These are phyloP conservation scores for Candida sphagnicola DNA, from an alignment of 805 yeast genomes.

Conservation along the genomic window DNA sequence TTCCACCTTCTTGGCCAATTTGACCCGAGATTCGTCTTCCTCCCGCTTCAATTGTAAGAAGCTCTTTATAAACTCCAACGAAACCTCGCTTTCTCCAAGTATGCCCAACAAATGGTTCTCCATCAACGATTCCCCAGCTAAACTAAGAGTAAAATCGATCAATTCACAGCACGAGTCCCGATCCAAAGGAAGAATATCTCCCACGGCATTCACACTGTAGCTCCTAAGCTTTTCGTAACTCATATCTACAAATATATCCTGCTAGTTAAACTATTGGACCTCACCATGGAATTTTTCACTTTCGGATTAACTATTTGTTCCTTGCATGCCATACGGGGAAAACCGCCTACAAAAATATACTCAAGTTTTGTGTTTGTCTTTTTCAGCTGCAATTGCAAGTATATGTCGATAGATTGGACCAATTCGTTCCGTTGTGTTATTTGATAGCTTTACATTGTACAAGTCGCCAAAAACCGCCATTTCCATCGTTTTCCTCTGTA, in stretches of 20 bases:
- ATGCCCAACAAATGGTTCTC: slow-evolving; percentile 51
- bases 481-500: no score
- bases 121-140: slow-evolving; percentile 45
- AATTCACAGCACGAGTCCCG: slow-evolving; percentile 51
- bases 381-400: no score
- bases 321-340: no score
- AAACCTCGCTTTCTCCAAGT: slow-evolving; percentile 54
- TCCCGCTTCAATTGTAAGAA: slow-evolving; percentile 35
- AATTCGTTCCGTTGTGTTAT: no score
- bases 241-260: slow-evolving; percentile 3
- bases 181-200: slow-evolving; percentile 53
- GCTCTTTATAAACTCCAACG: slow-evolving; percentile 43
- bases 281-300: no score
- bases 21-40: neutral
- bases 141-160: slow-evolving; percentile 47
- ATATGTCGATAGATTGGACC: no score
- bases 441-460: neutral
- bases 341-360: no score
- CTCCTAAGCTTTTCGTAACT: slow-evolving; percentile 14
- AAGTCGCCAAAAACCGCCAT: neutral
- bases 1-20: neutral
- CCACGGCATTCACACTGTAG: slow-evolving; percentile 24
- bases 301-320: no score
- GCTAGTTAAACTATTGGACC: no score
- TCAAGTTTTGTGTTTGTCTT: no score